Percentiles rank a stretch among this genome's conserved stretches.
These are phyloP conservation scores for Rutidosis leptorrhynchoides DNA, from an alignment of 129 eudicot species.

Conservation along the genomic window DNA sequence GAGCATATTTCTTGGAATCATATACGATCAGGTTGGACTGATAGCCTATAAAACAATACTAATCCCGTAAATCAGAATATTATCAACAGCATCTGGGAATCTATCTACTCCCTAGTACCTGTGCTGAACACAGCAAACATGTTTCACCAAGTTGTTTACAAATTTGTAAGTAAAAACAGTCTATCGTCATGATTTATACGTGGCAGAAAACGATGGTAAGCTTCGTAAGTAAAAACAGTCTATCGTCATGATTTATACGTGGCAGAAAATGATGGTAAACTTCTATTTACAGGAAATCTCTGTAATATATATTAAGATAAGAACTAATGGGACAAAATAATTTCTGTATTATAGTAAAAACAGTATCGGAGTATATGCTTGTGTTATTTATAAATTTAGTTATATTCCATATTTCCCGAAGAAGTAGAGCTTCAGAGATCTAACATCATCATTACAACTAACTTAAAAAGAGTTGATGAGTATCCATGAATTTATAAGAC, in stretches of 20 bases:
- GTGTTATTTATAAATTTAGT: neutral
- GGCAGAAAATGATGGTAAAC: neutral
- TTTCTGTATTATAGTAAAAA: neutral
- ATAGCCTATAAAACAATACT: neutral
- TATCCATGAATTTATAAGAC: neutral
- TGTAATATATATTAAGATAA: neutral
- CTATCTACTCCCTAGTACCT: neutral
- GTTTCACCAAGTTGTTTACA: conserved; percentile 4
- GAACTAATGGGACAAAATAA: neutral
- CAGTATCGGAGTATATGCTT: neutral
- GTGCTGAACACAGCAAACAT: conserved; percentile 6
- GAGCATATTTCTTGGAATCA: neutral
- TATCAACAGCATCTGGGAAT: neutral
- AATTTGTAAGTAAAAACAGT: neutral
- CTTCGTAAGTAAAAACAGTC: neutral
- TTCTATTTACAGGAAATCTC: neutral
- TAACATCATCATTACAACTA: neutral
- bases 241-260: neutral
- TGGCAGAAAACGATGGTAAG: neutral
- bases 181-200: neutral
- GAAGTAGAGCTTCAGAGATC: neutral
- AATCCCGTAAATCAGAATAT: neutral
- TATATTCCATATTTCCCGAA: neutral
- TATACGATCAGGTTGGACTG: neutral
- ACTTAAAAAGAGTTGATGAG: neutral